A percentile compares a stretch with the other conserved stretches of the same genome.
phyloP scores from a whole-genome alignment of 495 filamentous ascomycete species.

The Haplographium delicatum region DNA sequence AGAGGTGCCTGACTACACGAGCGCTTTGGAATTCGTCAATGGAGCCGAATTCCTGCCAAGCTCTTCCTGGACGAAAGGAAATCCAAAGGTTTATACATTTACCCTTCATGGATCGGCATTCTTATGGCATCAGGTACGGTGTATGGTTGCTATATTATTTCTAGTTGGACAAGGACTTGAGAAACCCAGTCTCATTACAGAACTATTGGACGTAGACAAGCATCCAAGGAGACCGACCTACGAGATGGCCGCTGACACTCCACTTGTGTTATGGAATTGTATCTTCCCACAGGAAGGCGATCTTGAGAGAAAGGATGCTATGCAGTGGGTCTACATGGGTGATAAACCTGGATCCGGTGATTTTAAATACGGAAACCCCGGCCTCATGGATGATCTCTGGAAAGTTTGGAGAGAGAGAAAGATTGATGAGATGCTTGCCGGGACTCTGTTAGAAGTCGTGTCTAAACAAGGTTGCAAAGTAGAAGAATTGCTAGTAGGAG shows the following conservation, averaged over 20 bases:
- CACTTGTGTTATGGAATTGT: slow-evolving; percentile 93
- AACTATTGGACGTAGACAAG: slow-evolving; percentile 64
- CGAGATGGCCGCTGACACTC: slow-evolving; percentile 81
- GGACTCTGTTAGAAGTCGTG: slow-evolving; percentile 58
- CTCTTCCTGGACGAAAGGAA: not conserved
- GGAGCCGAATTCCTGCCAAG: slow-evolving; percentile 23
- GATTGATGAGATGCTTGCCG: slow-evolving; percentile 80
- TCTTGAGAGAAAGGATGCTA: slow-evolving; percentile 44
- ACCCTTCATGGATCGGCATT: slow-evolving; percentile 87
- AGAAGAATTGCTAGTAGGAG: not conserved
- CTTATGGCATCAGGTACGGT: slow-evolving; percentile 95
- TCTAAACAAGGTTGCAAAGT: slow-evolving; percentile 43
- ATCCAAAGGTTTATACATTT: slow-evolving; percentile 76
- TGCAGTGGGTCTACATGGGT: slow-evolving; percentile 69
- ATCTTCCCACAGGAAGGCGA: slow-evolving; percentile 60
- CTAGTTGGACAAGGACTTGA: slow-evolving; percentile 89
- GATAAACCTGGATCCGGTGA: slow-evolving; percentile 33
- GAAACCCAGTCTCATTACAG: slow-evolving; percentile 58
- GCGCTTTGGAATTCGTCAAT: slow-evolving; percentile 38
- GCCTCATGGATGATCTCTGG: slow-evolving; percentile 74
- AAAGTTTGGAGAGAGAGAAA: slow-evolving; percentile 72
- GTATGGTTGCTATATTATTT: slow-evolving; percentile 85
- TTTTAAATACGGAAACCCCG: slow-evolving; percentile 56
- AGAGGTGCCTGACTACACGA: slow-evolving; percentile 41
- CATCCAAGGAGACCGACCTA: slow-evolving; percentile 74